Percentiles rank a stretch among this genome's conserved stretches.
phyloP scores from a whole-genome alignment of 2,329 filamentous ascomycete species.

The Stagonosporopsis cucurbitacearum region DNA sequence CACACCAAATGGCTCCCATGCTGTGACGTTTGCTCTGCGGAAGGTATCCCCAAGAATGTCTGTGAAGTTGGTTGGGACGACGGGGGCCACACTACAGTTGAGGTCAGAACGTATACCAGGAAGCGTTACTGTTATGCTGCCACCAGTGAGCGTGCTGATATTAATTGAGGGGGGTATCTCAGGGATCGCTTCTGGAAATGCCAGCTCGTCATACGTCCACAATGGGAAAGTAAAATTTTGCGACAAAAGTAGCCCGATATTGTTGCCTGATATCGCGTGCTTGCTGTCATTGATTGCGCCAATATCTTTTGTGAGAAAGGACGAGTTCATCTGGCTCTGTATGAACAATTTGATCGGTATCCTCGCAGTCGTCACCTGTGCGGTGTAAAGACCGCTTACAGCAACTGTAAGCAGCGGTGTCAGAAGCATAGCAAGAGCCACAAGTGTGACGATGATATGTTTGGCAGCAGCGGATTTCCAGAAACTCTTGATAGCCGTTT shows the following conservation, averaged over 20 bases:
- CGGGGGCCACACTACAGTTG: not conserved
- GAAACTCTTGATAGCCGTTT: not conserved
- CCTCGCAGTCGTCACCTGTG: not conserved
- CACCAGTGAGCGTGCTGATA: not conserved
- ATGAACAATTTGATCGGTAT: not conserved
- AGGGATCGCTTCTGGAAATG: not conserved
- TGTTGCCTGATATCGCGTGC: not conserved
- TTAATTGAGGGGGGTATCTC: not conserved
- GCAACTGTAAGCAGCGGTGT: constrained; percentile 1
- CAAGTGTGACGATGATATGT: not conserved
- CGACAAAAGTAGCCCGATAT: not conserved
- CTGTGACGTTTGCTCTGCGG: not conserved
- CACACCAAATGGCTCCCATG: not conserved
- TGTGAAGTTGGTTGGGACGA: not conserved
- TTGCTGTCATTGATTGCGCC: fast-evolving
- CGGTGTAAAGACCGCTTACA: constrained; percentile 1
- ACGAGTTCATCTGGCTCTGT: not conserved
- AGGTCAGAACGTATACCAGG: constrained; percentile 4
- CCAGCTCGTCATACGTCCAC: constrained; percentile 2
- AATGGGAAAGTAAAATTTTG: constrained; percentile 1
- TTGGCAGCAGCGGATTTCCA: not conserved
- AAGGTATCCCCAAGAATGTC: not conserved
- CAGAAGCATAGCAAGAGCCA: constrained; percentile 1
- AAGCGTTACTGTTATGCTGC: not conserved
- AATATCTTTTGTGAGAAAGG: not conserved